Percentiles rank a stretch among this genome's conserved stretches.
Evolutionary conservation across 2,329 filamentous ascomycete species (phyloP).

Genomic region (Cercospora nicotianae): DNA sequence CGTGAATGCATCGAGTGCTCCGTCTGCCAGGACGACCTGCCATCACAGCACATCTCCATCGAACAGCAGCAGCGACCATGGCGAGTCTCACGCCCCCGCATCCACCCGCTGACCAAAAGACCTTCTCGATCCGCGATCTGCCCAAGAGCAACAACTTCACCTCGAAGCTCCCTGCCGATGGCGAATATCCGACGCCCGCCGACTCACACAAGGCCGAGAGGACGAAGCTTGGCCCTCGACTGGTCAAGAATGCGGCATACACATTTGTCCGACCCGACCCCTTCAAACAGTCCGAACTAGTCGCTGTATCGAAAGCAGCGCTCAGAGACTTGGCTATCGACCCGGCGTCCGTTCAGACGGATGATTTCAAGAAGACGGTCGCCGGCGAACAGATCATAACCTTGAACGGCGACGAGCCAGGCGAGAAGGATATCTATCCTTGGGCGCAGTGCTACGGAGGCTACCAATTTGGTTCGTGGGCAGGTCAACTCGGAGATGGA

Average conservation of each 20-base stretch:
- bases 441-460: slow-evolving; percentile 99
- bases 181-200: slow-evolving; percentile 74
- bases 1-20: slow-evolving; percentile 27
- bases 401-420: slow-evolving; percentile 60
- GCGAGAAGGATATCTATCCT: slow-evolving; percentile 77
- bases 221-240: slow-evolving; percentile 71
- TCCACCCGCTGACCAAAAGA: slow-evolving; percentile 31
- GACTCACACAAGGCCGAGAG: slow-evolving; percentile 79
- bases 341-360: slow-evolving; percentile 64
- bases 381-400: slow-evolving; percentile 82
- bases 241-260: slow-evolving; percentile 82
- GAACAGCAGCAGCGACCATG: slow-evolving; percentile 42
- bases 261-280: slow-evolving; percentile 85
- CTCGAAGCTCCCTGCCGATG: slow-evolving; percentile 69
- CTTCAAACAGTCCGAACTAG: slow-evolving; percentile 70
- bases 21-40: slow-evolving; percentile 21
- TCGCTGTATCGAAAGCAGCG: slow-evolving; percentile 76
- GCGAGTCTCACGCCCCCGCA: slow-evolving; percentile 45
- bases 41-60: slow-evolving; percentile 29
- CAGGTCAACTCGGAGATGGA: slow-evolving; percentile 91
- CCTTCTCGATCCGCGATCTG: slow-evolving; percentile 51
- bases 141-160: slow-evolving; percentile 68
- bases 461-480: slow-evolving; percentile 73
- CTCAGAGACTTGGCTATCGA: slow-evolving; percentile 78
- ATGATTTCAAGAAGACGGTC: slow-evolving; percentile 74